Evolutionary conservation across 805 yeast species (phyloP).

Genomic region (Phaffomyces opuntiae): DNA sequence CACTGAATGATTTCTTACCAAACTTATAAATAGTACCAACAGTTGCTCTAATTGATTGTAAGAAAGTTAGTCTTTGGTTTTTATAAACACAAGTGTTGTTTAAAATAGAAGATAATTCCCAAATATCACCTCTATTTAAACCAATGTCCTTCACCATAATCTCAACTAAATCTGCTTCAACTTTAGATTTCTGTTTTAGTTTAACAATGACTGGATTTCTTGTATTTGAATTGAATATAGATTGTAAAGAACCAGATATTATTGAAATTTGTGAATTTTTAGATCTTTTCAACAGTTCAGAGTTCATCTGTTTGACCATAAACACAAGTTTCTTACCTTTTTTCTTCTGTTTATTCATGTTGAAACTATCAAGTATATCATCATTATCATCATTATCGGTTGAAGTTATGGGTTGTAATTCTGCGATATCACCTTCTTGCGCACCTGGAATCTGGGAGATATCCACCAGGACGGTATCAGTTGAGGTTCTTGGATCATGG

Average conservation of each 20-base stretch:
- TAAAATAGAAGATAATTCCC: conserved; percentile 65
- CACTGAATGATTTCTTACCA: conserved; percentile 68
- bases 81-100: conserved; percentile 58
- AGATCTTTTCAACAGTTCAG: conserved; percentile 25
- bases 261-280: conserved; percentile 44
- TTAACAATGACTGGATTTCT: conserved; percentile 59
- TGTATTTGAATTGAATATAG: conserved; percentile 55
- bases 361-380: background rate
- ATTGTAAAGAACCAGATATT: conserved; percentile 51
- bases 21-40: conserved; percentile 55
- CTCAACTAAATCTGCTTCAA: conserved; percentile 79
- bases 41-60: conserved; percentile 55
- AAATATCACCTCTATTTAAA: conserved; percentile 87
- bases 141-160: conserved; percentile 73
- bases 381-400: background rate
- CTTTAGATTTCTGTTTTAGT: conserved; percentile 35
- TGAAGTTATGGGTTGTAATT: conserved; percentile 37
- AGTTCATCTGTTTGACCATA: conserved; percentile 30
- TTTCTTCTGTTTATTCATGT: conserved; percentile 9
- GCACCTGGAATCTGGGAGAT: conserved; percentile 53
- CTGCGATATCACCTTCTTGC: conserved; percentile 70
- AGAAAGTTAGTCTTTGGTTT: conserved; percentile 56
- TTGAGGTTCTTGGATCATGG: conserved; percentile 60
- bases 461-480: conserved; percentile 59
- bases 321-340: conserved; percentile 37